Conservation (phyloP, 768 basidiomycete genomes). For the Cyathus striatus region DNA sequence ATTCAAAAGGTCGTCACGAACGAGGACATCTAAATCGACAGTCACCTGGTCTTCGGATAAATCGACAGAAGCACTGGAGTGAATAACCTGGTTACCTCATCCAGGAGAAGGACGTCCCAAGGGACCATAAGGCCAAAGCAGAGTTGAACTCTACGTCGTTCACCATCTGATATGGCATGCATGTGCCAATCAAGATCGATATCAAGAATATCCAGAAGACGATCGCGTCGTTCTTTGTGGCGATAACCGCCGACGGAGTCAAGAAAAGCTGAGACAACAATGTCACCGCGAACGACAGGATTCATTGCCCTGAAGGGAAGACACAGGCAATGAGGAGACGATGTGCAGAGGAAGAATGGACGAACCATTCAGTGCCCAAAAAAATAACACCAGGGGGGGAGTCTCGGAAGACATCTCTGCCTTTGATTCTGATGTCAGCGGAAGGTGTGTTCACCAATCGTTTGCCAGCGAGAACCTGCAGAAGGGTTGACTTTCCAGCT, state of each 20-base stretch:
- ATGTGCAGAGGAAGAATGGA: conserved; percentile 6
- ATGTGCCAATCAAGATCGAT: conserved; percentile 96
- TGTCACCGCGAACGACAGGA: conserved; percentile 91
- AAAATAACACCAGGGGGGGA: conserved; percentile 80
- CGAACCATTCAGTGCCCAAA: conserved; percentile 91
- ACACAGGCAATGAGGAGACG: conserved; percentile 3
- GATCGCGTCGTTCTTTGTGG: conserved; percentile 83
- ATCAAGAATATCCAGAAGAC: conserved; percentile 85
- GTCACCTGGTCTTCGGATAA: conserved; percentile 59
- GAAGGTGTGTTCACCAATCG: conserved; percentile 52
- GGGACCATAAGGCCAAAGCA: conserved; percentile 94
- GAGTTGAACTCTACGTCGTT: conserved; percentile 86
- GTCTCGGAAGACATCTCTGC: conserved; percentile 84
- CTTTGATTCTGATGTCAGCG: conserved; percentile 68
- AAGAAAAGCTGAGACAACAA: conserved; percentile 89
- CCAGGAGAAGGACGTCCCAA: conserved; percentile 90
- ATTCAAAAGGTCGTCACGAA: conserved; percentile 82
- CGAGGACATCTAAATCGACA: conserved; percentile 94
- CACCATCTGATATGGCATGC: conserved; percentile 95
- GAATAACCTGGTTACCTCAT: conserved; percentile 66
- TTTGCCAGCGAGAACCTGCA: conserved; percentile 93
- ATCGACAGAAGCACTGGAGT: conserved; percentile 1
- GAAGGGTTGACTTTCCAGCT: conserved; percentile 95
- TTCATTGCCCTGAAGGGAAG: conserved; percentile 79
- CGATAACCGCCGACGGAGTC: conserved; percentile 96